Conservation (phyloP, 495 filamentous ascomycete species). For the Aspergillus baeticus region DNA sequence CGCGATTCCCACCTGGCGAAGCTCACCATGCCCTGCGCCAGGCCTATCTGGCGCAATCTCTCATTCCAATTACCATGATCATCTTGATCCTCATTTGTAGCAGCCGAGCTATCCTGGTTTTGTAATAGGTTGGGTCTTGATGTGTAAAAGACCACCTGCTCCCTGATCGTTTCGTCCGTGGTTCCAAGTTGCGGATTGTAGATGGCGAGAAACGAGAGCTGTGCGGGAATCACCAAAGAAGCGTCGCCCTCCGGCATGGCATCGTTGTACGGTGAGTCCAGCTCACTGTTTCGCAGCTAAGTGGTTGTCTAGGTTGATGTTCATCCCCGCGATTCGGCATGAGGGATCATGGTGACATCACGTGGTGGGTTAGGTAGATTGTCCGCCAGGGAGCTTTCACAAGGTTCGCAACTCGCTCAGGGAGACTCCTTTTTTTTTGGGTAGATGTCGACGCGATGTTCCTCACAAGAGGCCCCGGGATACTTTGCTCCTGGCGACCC, state of each 20-base stretch:
- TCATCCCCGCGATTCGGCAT: slow-evolving; percentile 10
- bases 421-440: not conserved
- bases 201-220: slow-evolving; percentile 84
- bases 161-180: slow-evolving; percentile 80
- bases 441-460: slow-evolving; percentile 21
- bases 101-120: slow-evolving; percentile 35
- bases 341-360: slow-evolving; percentile 37
- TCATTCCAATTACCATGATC: slow-evolving; percentile 70
- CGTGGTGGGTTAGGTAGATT: slow-evolving; percentile 28
- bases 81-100: slow-evolving; percentile 54
- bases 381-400: slow-evolving; percentile 9
- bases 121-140: slow-evolving; percentile 37
- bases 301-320: not conserved
- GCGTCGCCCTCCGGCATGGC: slow-evolving; percentile 41
- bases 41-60: slow-evolving; percentile 85
- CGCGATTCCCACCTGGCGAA: slow-evolving; percentile 65
- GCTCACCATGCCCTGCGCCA: slow-evolving; percentile 95
- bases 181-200: slow-evolving; percentile 90
- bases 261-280: slow-evolving; percentile 23
- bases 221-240: slow-evolving; percentile 65
- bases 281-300: slow-evolving; percentile 10
- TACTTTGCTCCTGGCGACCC: slow-evolving; percentile 25
- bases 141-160: slow-evolving; percentile 93
- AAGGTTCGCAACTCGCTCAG: slow-evolving; percentile 14
- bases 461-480: slow-evolving; percentile 17